These are phyloP conservation scores for Monosporozyma servazzii DNA, from an alignment of 805 yeast species.

Conservation along the genomic window DNA sequence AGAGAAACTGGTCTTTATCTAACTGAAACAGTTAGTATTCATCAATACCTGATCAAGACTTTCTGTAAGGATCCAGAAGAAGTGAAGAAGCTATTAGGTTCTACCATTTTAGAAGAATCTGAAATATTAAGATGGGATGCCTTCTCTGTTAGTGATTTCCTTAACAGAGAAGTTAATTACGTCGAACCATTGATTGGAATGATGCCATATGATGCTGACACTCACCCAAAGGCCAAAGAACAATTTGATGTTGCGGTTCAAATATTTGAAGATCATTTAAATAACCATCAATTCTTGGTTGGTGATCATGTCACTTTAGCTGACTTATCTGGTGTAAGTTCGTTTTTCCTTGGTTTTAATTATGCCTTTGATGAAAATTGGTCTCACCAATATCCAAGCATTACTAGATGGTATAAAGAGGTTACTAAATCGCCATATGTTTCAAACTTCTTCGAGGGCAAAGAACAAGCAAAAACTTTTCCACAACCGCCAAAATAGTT, in stretches of 20 bases:
- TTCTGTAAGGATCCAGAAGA: slow-evolving; percentile 27
- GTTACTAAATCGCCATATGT: slow-evolving; percentile 7
- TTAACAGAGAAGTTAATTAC: slow-evolving; percentile 37
- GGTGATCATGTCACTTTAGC: slow-evolving; percentile 49
- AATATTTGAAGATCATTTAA: slow-evolving; percentile 47
- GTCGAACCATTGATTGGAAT: slow-evolving; percentile 51
- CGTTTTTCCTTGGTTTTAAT: slow-evolving; percentile 30
- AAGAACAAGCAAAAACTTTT: neutral
- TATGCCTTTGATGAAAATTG: slow-evolving; percentile 51
- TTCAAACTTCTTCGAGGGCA: slow-evolving; percentile 4
- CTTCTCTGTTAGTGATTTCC: slow-evolving; percentile 57
- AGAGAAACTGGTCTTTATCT: slow-evolving; percentile 59
- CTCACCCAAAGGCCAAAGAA: slow-evolving; percentile 36
- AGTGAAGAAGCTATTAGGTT: slow-evolving; percentile 46
- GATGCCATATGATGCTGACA: slow-evolving; percentile 65
- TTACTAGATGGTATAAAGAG: slow-evolving; percentile 14
- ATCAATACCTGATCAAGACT: slow-evolving; percentile 37
- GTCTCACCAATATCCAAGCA: slow-evolving; percentile 48
- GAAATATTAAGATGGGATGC: slow-evolving; percentile 66
- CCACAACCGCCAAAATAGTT: slow-evolving; percentile 1
- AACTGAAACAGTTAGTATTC: slow-evolving; percentile 56
- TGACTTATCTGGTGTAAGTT: slow-evolving; percentile 15
- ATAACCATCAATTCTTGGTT: slow-evolving; percentile 54
- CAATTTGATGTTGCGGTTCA: slow-evolving; percentile 33
- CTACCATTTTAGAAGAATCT: slow-evolving; percentile 29